Percentiles rank a stretch among this genome's conserved stretches.
Conservation (phyloP, 148 eudicot species). For the Heliosperma pusillum region DNA sequence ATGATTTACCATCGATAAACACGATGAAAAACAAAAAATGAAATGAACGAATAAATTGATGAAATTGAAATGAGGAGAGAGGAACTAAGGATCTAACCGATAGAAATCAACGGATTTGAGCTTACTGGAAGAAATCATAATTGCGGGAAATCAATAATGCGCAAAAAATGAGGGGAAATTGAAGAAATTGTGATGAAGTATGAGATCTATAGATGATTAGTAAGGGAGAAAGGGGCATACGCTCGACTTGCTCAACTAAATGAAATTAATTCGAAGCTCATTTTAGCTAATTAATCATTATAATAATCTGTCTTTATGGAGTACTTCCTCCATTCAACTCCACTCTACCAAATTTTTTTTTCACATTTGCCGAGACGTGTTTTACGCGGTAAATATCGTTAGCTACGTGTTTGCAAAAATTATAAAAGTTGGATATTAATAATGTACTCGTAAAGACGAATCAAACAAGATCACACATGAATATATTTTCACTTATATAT, state of each 20-base stretch:
- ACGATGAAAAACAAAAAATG: neutral
- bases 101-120: slow-evolving; percentile 92
- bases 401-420: too few species aligned
- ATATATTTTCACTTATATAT: too few species aligned
- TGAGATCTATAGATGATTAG: slow-evolving; percentile 1
- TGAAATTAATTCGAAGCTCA: neutral
- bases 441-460: too few species aligned
- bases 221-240: neutral
- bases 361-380: too few species aligned
- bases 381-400: too few species aligned
- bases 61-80: neutral
- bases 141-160: neutral
- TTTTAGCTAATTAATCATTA: neutral
- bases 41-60: neutral
- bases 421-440: too few species aligned
- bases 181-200: neutral
- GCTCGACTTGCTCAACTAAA: neutral
- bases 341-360: too few species aligned
- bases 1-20: too few species aligned
- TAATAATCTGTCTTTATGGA: too few species aligned
- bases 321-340: too few species aligned
- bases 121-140: slow-evolving; percentile 62
- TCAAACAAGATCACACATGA: too few species aligned
- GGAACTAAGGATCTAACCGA: slow-evolving; percentile 43
- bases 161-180: slow-evolving; percentile 8